Evolutionary conservation across 2,329 filamentous ascomycete genomes (phyloP).

Genomic region (Fusarium haematococcum): DNA sequence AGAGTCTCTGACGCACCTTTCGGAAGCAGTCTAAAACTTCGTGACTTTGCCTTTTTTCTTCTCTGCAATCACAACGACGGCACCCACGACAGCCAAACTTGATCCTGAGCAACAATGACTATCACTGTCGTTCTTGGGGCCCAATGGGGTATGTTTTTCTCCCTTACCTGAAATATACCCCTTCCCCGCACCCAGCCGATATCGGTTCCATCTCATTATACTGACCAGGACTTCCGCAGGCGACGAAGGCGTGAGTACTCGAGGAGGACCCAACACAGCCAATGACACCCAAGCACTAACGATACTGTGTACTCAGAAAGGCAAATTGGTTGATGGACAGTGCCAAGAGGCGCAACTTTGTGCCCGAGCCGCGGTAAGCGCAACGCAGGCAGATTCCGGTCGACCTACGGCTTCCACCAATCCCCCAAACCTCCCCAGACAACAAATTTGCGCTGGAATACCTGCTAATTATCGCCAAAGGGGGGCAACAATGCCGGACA

Average conservation of each 20-base stretch:
- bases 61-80: neutral
- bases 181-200: neutral
- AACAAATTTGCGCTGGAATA: neutral
- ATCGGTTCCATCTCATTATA: neutral
- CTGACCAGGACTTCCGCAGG: neutral
- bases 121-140: neutral
- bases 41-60: neutral
- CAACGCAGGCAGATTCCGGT: neutral
- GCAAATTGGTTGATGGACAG: neutral
- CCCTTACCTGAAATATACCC: neutral
- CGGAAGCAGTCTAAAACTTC: neutral
- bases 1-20: neutral
- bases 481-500: rapidly evolving
- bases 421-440: neutral
- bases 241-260: neutral
- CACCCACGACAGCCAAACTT: neutral
- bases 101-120: neutral
- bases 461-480: neutral
- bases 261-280: neutral
- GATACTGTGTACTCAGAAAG: neutral
- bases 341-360: neutral
- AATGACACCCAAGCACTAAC: neutral
- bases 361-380: neutral
- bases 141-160: neutral
- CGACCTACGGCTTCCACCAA: neutral